Percentiles rank a stretch among this genome's conserved stretches.
Conservation (phyloP, 495 filamentous ascomycete species). For the Cudoniella acicularis region DNA sequence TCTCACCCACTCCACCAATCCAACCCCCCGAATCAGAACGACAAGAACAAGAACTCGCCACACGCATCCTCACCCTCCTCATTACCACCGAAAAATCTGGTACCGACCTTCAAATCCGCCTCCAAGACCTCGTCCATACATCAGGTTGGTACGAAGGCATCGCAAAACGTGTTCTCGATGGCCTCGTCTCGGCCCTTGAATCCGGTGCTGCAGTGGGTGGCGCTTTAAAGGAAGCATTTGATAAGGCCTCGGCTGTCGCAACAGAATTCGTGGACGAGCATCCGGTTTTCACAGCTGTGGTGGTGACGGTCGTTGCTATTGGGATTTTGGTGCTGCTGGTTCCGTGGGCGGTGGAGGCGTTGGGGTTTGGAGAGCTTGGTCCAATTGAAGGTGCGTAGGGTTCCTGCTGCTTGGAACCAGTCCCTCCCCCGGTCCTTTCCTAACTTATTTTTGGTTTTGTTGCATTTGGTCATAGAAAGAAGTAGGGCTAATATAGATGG, state of each 20-base stretch:
- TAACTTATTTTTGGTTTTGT: too few relatives aligned
- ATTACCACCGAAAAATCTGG: too few relatives aligned
- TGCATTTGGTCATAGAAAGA: neutral
- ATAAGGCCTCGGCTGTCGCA: conserved; percentile 1
- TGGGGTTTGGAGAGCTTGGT: conserved; percentile 49
- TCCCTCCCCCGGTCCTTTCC: too few relatives aligned
- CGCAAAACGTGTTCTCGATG: neutral
- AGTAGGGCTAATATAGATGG: neutral
- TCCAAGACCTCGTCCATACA: neutral
- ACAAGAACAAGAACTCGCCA: too few relatives aligned
- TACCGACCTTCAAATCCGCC: neutral
- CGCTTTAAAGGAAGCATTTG: neutral
- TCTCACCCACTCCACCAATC: too few relatives aligned
- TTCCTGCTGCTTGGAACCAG: too few relatives aligned
- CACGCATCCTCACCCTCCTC: too few relatives aligned
- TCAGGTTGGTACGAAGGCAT: neutral
- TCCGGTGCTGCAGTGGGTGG: neutral
- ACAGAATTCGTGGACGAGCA: conserved; percentile 39
- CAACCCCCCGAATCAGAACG: too few relatives aligned
- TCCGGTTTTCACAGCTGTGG: conserved; percentile 27
- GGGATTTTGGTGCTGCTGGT: conserved; percentile 42
- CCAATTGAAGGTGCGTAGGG: conserved; percentile 40
- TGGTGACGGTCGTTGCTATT: conserved; percentile 45
- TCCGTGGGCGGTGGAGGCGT: conserved; percentile 40
- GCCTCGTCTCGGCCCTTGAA: neutral